These are phyloP conservation scores for Stephanodiscus minutulus DNA, from an alignment of 108 stramenopile species.

Conservation along the genomic window DNA sequence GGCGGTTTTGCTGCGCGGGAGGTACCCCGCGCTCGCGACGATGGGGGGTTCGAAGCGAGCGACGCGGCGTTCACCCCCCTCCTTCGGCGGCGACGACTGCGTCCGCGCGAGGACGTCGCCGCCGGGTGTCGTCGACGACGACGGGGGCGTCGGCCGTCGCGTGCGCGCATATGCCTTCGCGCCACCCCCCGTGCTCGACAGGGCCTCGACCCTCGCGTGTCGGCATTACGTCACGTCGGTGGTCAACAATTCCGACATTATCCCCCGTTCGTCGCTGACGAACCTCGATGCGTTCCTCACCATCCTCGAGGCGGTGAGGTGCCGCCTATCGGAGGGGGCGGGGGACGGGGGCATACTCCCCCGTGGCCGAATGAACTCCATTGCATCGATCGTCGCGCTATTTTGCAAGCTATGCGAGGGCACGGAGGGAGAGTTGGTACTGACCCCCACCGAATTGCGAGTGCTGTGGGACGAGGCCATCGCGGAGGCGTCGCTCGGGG, in stretches of 20 bases:
- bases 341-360: conserved; percentile 59
- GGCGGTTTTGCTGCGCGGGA: conserved; percentile 58
- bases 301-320: conserved; percentile 51
- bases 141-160: neutral
- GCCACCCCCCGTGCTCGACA: conserved; percentile 71
- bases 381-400: conserved; percentile 49
- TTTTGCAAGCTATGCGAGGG: conserved; percentile 54
- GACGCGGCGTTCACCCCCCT: neutral
- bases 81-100: neutral
- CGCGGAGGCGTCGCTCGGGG: conserved; percentile 51
- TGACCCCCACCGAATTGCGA: conserved; percentile 47
- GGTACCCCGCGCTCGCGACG: conserved; percentile 49
- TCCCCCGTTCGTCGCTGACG: conserved; percentile 61
- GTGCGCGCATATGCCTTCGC: conserved; percentile 75
- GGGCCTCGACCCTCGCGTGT: conserved; percentile 60
- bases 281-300: conserved; percentile 69
- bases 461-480: conserved; percentile 47
- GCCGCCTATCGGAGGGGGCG: conserved; percentile 43
- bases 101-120: neutral
- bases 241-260: conserved; percentile 74
- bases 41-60: neutral
- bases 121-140: too few species aligned
- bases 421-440: conserved; percentile 50
- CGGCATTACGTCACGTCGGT: conserved; percentile 60
- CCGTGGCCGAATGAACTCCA: conserved; percentile 18